phyloP scores from a whole-genome alignment of 495 filamentous ascomycete species.

The Aspergillus avenaceus region DNA sequence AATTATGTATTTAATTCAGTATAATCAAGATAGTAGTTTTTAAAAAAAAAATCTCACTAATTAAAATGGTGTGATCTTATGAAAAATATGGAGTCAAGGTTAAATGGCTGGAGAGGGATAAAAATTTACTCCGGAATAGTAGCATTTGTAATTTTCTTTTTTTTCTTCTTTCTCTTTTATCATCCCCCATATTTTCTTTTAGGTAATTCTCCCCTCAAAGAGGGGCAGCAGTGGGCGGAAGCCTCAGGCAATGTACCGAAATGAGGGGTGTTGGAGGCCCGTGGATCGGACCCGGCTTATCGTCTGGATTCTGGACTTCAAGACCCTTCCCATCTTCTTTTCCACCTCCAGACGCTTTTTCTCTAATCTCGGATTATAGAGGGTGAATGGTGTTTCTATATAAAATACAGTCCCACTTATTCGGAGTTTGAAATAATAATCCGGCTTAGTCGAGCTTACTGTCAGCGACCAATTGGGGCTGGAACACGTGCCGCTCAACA shows the following conservation, averaged over 20 bases:
- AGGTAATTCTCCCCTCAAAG: background rate
- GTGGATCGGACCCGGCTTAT: background rate
- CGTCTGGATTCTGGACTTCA: background rate
- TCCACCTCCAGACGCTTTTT: background rate
- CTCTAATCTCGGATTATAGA: background rate
- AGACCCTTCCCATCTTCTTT: background rate
- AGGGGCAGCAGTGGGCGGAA: background rate
- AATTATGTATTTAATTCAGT: too few relatives aligned
- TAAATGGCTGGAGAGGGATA: too few relatives aligned
- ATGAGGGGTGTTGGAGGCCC: background rate
- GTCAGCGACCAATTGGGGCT: background rate
- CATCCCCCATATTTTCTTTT: too few relatives aligned
- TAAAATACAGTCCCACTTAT: background rate
- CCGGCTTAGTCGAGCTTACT: background rate
- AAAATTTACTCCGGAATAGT: too few relatives aligned
- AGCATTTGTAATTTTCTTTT: too few relatives aligned
- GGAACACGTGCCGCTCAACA: conserved; percentile 5
- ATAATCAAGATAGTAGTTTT: too few relatives aligned
- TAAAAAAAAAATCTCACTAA: too few relatives aligned
- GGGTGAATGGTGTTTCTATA: background rate
- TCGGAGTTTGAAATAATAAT: background rate
- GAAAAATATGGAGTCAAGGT: too few relatives aligned
- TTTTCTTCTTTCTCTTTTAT: background rate
- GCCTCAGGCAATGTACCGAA: background rate
- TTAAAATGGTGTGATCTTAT: too few relatives aligned